phyloP scores from a whole-genome alignment of 116 monocot species.

The Iris pallida region DNA sequence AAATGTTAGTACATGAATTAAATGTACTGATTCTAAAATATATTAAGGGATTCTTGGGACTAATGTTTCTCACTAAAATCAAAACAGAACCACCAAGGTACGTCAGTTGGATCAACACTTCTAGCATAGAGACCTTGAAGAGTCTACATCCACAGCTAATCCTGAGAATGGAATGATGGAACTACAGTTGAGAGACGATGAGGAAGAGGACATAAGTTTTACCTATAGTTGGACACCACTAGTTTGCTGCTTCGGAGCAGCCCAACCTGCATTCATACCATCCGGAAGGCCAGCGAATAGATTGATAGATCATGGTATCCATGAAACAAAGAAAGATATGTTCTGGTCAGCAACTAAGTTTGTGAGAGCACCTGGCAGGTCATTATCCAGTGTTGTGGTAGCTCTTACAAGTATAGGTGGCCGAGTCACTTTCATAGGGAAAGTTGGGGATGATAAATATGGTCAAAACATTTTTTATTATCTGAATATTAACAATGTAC shows the following conservation, averaged over 20 bases:
- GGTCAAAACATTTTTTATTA: constrained; percentile 49
- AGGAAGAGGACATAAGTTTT: constrained; percentile 33
- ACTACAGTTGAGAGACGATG: no score
- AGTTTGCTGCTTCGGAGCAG: constrained; percentile 69
- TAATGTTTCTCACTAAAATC: no score
- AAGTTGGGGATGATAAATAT: constrained; percentile 66
- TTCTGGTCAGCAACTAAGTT: constrained; percentile 57
- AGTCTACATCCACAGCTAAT: no score
- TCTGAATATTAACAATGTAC: constrained; percentile 46
- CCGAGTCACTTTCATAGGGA: constrained; percentile 65
- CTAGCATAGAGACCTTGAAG: no score
- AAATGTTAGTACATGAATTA: no score
- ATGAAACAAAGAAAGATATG: constrained; percentile 43
- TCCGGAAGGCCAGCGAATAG: constrained; percentile 61
- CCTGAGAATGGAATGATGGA: no score
- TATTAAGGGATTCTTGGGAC: no score
- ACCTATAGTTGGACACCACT: constrained; percentile 59
- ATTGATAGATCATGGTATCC: constrained; percentile 59
- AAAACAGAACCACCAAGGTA: no score
- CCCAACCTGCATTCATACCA: constrained; percentile 66
- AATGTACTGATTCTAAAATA: no score
- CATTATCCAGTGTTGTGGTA: constrained; percentile 55
- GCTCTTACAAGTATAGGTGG: constrained; percentile 60
- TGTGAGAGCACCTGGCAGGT: constrained; percentile 63
- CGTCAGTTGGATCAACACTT: no score